Base-by-base conservation (phyloP, 1,284 basidiomycete species). In the Naganishia cerealis region DNA sequence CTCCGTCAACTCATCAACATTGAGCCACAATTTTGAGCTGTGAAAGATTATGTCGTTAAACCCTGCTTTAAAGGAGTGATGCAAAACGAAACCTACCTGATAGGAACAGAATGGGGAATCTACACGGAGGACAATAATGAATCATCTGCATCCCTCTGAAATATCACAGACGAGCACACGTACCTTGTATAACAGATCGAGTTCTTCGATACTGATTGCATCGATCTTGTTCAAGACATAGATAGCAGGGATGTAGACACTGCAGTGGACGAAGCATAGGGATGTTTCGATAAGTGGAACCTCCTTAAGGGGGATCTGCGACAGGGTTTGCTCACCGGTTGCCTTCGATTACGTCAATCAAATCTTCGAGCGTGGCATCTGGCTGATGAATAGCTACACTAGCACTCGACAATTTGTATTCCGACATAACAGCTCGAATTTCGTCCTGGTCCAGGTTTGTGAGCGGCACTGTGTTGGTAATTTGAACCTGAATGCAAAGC, bases 161-260 rank as follows among this genome's bases (percentile, higher is more conserved):
- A 15, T 29, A 38, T n/a, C 38, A 62, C 10, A 21, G 16, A 24
- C 0, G n/a, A 15, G 18, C 16, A 24, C 21, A 46, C 73, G 53
- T 53, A 74, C 72, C 70, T 77, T 81, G 78, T 82, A 94, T 81
- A 99, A 83, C 63, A 99, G 85, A 80, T 99, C 94, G 50, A 99
- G 87, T 81, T 99, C 96, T 81, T 99, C 94, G 78, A 99, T 98
- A 69, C 92, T 95, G 76, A 99, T 95, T 21, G 91, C 93, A 78
- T 99, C 95, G 76, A 99, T 99, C 89, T 97, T 83, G 79, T 81
- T 82, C 62, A 81, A 73, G 72, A 93, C 92, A 78, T 92, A 94
- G 71, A 96, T 83, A 18, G 88, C 90, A 12, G 94, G 94, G 61
- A 97, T 91, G 78, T 99, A 99, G 26, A 98, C 92, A 75, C 94